phyloP scores from a whole-genome alignment of 768 basidiomycete genomes.

The Tremella mesenterica region DNA sequence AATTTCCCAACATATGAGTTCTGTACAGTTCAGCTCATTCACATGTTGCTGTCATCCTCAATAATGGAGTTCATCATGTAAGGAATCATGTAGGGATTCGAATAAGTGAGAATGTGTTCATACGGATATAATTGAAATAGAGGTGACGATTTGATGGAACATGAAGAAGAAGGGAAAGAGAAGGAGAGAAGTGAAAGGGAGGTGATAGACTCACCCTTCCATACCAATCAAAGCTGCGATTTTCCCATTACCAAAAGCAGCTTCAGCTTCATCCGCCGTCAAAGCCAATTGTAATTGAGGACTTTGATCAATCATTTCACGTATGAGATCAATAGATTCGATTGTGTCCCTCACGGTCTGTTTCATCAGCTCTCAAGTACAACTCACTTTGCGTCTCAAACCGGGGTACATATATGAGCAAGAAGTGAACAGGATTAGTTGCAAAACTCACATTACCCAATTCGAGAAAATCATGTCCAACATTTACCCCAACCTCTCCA shows the following conservation, averaged over 20 bases:
- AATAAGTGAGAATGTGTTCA: no score
- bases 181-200: no score
- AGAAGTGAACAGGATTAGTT: background rate
- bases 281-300: background rate
- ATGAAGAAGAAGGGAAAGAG: no score
- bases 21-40: background rate
- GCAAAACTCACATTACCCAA: constrained; percentile 1
- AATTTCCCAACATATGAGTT: constrained; percentile 18
- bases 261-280: background rate
- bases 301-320: constrained; percentile 5
- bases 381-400: background rate
- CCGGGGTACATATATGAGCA: background rate
- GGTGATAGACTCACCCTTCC: constrained; percentile 10
- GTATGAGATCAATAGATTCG: constrained; percentile 17
- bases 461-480: constrained; percentile 10
- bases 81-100: no score
- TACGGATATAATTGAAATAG: no score
- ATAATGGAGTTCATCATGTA: no score
- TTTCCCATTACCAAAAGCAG: constrained; percentile 6
- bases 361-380: background rate
- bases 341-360: constrained; percentile 13
- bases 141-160: no score
- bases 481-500: constrained; percentile 6
- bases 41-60: no score
- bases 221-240: constrained; percentile 16